These are phyloP conservation scores for Aspergillus diversus DNA, from an alignment of 495 filamentous ascomycete genomes.

Conservation along the genomic window DNA sequence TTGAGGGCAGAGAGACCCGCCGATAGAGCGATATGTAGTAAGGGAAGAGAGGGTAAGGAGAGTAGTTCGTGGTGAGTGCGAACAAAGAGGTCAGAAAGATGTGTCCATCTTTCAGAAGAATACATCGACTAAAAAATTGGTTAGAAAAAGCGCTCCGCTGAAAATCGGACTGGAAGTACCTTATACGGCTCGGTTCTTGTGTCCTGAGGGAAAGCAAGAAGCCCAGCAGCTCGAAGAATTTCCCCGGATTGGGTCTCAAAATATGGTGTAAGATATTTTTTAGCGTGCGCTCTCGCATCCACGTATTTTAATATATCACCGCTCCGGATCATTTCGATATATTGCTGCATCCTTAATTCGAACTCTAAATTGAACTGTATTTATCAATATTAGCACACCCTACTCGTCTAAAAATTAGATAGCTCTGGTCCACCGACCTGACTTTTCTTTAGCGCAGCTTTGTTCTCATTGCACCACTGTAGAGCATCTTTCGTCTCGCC, in stretches of 20 bases:
- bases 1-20: constrained; percentile 94
- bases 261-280: constrained; percentile 73
- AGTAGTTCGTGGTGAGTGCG: constrained; percentile 85
- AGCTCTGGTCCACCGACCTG: constrained; percentile 56
- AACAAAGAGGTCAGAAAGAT: constrained; percentile 81
- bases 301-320: constrained; percentile 60
- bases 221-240: constrained; percentile 72
- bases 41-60: constrained; percentile 77
- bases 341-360: constrained; percentile 93
- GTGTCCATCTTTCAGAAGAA: constrained; percentile 68
- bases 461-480: constrained; percentile 91
- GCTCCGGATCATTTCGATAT: constrained; percentile 82
- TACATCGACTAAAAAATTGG: constrained; percentile 64
- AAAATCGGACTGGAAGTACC: constrained; percentile 42
- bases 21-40: constrained; percentile 89
- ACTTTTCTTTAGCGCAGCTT: constrained; percentile 81
- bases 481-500: constrained; percentile 79
- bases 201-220: constrained; percentile 74
- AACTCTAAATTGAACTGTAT: constrained; percentile 84
- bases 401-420: not conserved
- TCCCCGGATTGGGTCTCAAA: constrained; percentile 67
- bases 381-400: constrained; percentile 30
- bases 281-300: constrained; percentile 81
- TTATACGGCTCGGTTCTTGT: constrained; percentile 64
- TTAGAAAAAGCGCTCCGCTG: not conserved